A percentile compares a stretch with the other conserved stretches of the same genome.
phyloP scores from a whole-genome alignment of 2,329 filamentous ascomycete genomes.

The Botrytis galanthina region DNA sequence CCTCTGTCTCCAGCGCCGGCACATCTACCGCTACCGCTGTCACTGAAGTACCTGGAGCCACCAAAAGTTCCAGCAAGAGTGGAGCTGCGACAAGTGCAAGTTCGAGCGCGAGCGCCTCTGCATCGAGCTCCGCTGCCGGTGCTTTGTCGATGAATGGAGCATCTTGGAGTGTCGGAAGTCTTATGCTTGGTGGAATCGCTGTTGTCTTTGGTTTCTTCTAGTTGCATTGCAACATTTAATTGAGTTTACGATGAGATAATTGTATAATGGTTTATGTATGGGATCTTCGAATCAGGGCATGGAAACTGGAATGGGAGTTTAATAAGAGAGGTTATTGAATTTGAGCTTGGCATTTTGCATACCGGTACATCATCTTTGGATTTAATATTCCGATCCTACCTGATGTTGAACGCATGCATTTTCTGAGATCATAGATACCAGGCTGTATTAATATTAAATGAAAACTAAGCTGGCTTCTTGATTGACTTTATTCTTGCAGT shows the following conservation, averaged over 20 bases:
- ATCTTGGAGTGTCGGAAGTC: conserved; percentile 5
- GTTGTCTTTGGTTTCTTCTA: conserved; percentile 19
- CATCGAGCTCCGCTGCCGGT: background rate
- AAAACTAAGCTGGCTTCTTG: background rate
- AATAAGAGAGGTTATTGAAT: background rate
- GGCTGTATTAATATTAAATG: background rate
- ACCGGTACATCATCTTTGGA: background rate
- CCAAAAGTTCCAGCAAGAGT: background rate
- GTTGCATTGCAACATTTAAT: background rate
- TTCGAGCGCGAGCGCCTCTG: background rate
- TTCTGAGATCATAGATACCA: background rate
- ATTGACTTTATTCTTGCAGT: background rate
- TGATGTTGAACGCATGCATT: background rate
- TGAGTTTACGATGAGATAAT: conserved; percentile 2
- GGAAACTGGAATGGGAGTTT: conserved; percentile 9
- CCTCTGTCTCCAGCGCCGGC: background rate
- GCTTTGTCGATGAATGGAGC: background rate
- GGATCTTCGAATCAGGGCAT: background rate
- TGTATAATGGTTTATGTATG: background rate
- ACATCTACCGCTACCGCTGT: conserved; percentile 13
- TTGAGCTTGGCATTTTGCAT: conserved; percentile 1
- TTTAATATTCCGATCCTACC: conserved; percentile 5
- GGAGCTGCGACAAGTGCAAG: background rate
- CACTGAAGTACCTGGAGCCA: conserved; percentile 4
- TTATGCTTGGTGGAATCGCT: conserved; percentile 18